These are phyloP conservation scores for Populus tremula DNA, from an alignment of 345 rosid genomes.

Conservation along the genomic window DNA sequence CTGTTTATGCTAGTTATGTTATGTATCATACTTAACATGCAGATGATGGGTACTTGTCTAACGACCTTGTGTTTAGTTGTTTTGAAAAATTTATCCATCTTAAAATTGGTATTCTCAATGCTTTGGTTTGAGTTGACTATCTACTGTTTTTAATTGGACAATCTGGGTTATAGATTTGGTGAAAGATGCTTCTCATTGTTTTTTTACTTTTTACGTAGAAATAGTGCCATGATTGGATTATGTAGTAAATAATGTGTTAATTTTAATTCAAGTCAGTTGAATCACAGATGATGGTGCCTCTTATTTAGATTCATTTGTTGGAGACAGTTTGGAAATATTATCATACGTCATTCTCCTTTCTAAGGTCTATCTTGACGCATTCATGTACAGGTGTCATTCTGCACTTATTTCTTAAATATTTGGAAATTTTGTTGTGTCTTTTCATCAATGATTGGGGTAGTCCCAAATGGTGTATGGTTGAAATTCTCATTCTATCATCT, in stretches of 20 bases:
- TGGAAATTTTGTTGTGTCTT: slow-evolving; percentile 33
- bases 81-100: neutral
- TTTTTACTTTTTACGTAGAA: slow-evolving; percentile 8
- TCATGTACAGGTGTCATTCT: slow-evolving; percentile 78
- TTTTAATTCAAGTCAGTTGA: slow-evolving; percentile 43
- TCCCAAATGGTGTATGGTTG: slow-evolving; percentile 12
- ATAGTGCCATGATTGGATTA: slow-evolving; percentile 23
- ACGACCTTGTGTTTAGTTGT: neutral
- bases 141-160: neutral
- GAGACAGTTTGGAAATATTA: slow-evolving; percentile 75
- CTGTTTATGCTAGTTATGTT: neutral
- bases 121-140: neutral
- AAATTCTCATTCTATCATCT: slow-evolving; percentile 3
- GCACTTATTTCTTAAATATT: slow-evolving; percentile 53
- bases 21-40: neutral
- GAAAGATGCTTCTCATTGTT: slow-evolving; percentile 7
- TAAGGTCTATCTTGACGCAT: slow-evolving; percentile 70
- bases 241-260: slow-evolving; percentile 11
- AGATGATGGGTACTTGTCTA: neutral
- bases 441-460: slow-evolving; percentile 26
- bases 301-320: slow-evolving; percentile 63
- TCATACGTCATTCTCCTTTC: slow-evolving; percentile 70
- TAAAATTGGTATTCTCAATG: neutral
- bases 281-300: slow-evolving; percentile 67
- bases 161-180: neutral